These are phyloP conservation scores for Paramecium sexaurelia DNA, from an alignment of 73 alveolate genomes.

Conservation along the genomic window DNA sequence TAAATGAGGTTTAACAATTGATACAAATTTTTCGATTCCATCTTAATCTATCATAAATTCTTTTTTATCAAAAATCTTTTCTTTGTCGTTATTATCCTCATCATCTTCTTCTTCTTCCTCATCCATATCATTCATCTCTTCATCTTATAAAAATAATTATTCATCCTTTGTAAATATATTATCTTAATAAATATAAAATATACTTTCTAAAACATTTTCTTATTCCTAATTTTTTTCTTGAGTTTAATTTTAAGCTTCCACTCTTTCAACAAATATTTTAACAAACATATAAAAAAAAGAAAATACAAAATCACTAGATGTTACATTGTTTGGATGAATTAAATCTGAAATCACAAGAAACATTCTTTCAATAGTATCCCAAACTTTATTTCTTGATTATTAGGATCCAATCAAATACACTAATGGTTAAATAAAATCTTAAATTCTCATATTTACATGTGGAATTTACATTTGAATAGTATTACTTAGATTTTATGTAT, in stretches of 20 bases:
- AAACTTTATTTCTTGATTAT: not conserved
- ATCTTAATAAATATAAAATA: not conserved
- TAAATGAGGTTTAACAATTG: not conserved
- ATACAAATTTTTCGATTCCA: not conserved
- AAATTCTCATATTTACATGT: not conserved
- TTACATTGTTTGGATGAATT: conserved; percentile 10
- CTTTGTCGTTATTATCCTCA: not conserved
- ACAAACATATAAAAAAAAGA: not conserved
- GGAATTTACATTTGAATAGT: not conserved
- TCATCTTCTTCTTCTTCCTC: conserved; percentile 26
- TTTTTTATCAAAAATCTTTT: not conserved
- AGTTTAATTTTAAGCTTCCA: not conserved
- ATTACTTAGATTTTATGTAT: not conserved
- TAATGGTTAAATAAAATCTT: not conserved
- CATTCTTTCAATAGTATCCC: conserved; percentile 52
- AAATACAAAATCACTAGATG: not conserved
- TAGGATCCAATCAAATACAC: not conserved
- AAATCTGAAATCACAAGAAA: not conserved
- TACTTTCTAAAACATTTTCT: not conserved
- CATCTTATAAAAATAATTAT: not conserved
- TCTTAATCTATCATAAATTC: conserved; percentile 7
- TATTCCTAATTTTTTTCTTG: not conserved
- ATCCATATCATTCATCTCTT: not conserved
- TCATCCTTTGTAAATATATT: not conserved
- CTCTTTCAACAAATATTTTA: not conserved